Base-by-base conservation (phyloP, 495 filamentous ascomycete species). In the Penicillium riverlandense region DNA sequence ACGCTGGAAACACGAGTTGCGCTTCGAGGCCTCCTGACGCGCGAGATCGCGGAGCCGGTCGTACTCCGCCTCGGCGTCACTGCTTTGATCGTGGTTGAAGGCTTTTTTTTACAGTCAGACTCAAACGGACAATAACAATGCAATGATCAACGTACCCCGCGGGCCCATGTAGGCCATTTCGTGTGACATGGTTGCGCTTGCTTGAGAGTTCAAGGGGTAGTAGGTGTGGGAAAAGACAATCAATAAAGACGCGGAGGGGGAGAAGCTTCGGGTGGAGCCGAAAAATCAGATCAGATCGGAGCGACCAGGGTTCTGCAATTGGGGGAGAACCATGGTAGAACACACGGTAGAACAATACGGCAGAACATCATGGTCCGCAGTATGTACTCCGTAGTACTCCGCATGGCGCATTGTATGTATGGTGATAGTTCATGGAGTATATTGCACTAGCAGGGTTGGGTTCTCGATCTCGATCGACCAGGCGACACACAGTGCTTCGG, bases 31-130 rank as follows among this genome's bases (percentile, higher is more conserved):
- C 66, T 94, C 90, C 51, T 78, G 74, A 41, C 83, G 79, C 9
- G 91, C 92, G 15, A 94, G 81, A 45, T 79, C 78, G 48, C 92
- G 88, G 8, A 97, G 77, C 29, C 88, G 89, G 54, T 96, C 89
- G 67, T 96, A 98, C 67, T 96, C 90, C 45, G 75, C 75, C 67
- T 97, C 90, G 35, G 82, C 75, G 44, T 81, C 74, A 48, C 58
- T 56, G 62, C 73, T 80, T 43, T 78, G 71, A 11, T 68, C 69
- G 67, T 90, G 86, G 66, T 88, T 90, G 79, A 92, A 91, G 69
- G 85, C 90, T 94, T n/a, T 16, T 41, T 36, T 42, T 48, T 34
- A 44, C 11, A 29, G 34, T 36, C 37, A 34, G 38, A 35, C 22
- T 14, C 12, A 10, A 14, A 29, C 4, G 22, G 22, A 22, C n/a